These are phyloP conservation scores for Acacia acuminata DNA, from an alignment of 306 rosid genomes.

Conservation along the genomic window DNA sequence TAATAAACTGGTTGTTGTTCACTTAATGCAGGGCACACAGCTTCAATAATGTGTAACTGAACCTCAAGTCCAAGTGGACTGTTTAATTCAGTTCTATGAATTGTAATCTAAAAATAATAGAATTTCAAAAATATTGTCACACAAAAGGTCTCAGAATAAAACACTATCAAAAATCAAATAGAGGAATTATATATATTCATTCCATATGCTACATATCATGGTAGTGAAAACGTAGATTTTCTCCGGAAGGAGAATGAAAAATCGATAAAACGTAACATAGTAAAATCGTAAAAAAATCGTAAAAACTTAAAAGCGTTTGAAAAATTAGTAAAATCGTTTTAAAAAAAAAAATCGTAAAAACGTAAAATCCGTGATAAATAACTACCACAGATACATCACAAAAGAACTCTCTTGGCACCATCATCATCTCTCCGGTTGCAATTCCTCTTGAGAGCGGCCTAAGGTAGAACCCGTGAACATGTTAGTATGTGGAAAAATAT, in stretches of 20 bases:
- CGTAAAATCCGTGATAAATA: too few relatives aligned
- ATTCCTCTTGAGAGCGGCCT: conserved; percentile 59
- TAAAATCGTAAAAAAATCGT: too few relatives aligned
- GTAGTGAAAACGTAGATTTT: too few relatives aligned
- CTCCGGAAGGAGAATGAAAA: too few relatives aligned
- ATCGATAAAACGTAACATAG: too few relatives aligned
- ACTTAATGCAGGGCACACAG: conserved; percentile 91
- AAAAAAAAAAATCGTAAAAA: too few relatives aligned
- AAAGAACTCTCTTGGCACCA: conserved; percentile 92
- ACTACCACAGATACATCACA: too few relatives aligned
- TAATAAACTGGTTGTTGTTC: conserved; percentile 41
- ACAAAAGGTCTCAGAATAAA: conserved; percentile 22
- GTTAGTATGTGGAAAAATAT: conserved; percentile 98
- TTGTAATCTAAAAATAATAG: conserved; percentile 64
- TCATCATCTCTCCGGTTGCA: conserved; percentile 75
- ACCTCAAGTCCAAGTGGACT: conserved; percentile 97
- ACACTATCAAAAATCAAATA: neutral
- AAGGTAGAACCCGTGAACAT: conserved; percentile 85
- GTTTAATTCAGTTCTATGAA: conserved; percentile 86
- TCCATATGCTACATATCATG: too few relatives aligned
- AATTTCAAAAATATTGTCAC: conserved; percentile 18
- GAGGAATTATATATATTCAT: conserved; percentile 30
- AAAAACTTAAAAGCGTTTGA: too few relatives aligned
- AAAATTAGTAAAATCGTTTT: too few relatives aligned
- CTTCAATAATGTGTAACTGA: conserved; percentile 90